Conservation (phyloP, 1,284 basidiomycete species). For the Gomphus bonarii region DNA sequence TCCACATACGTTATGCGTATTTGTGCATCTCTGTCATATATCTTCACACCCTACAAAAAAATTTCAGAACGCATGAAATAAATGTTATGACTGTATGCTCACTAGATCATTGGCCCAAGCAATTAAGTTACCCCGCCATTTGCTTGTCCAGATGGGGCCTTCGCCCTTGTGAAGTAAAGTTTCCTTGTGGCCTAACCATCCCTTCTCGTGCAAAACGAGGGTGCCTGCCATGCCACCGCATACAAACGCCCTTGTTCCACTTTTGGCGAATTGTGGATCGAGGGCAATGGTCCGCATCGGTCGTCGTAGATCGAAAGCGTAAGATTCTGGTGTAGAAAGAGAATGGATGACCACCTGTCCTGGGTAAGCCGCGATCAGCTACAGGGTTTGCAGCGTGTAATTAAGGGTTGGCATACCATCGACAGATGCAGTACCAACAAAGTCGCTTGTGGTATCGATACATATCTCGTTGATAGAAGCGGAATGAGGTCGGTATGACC, state of each 20-base stretch:
- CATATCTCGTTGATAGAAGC: constrained; percentile 83
- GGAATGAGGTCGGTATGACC: constrained; percentile 88
- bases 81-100: constrained; percentile 18
- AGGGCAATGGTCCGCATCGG: constrained; percentile 87
- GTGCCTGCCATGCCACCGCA: constrained; percentile 91
- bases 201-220: constrained; percentile 84
- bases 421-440: constrained; percentile 87
- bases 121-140: constrained; percentile 82
- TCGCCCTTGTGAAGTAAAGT: constrained; percentile 80
- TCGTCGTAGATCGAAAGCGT: constrained; percentile 86
- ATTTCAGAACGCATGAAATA: background rate
- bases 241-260: constrained; percentile 75
- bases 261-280: constrained; percentile 85
- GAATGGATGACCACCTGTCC: constrained; percentile 90
- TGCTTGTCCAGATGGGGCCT: constrained; percentile 88
- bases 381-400: background rate
- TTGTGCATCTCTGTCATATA: constrained; percentile 79
- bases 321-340: constrained; percentile 71
- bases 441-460: constrained; percentile 81
- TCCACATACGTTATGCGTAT: constrained; percentile 84
- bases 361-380: constrained; percentile 22
- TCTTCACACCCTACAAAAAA: constrained; percentile 70
- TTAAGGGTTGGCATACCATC: constrained; percentile 56
- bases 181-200: constrained; percentile 94
- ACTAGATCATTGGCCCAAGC: constrained; percentile 96